phyloP scores from a whole-genome alignment of 805 yeast species.

The Saccharomycopsis lassenensis region DNA sequence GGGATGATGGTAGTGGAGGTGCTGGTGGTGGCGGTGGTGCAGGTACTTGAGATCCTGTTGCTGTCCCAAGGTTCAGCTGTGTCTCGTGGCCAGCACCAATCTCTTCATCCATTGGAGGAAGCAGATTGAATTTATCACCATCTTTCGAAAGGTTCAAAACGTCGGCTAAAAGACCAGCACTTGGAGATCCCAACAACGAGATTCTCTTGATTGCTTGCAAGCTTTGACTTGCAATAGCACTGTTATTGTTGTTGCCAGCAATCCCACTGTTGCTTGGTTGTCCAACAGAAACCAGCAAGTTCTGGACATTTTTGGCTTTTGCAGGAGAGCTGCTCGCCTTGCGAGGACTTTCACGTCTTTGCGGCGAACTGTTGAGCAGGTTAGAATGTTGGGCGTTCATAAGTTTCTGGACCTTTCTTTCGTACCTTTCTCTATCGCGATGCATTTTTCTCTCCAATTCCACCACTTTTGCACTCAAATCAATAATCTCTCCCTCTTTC shows the following conservation, averaged over 20 bases:
- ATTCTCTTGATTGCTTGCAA: conserved; percentile 8
- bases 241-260: not conserved
- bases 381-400: conserved; percentile 9
- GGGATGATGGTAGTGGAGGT: conserved; percentile 23
- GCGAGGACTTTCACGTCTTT: no score
- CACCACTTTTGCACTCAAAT: conserved; percentile 48
- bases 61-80: no score
- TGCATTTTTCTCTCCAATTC: conserved; percentile 43
- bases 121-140: no score
- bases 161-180: conserved; percentile 17
- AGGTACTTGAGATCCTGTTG: conserved; percentile 4
- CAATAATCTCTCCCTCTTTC: conserved; percentile 52
- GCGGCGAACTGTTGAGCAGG: conserved; percentile 4
- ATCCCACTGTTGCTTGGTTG: not conserved
- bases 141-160: no score
- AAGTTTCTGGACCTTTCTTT: conserved; percentile 11
- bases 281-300: no score
- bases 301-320: not conserved
- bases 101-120: no score
- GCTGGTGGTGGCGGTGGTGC: conserved; percentile 26
- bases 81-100: no score
- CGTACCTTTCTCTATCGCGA: conserved; percentile 21
- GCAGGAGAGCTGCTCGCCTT: no score
- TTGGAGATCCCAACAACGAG: conserved; percentile 13
- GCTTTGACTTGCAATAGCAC: not conserved